These are phyloP conservation scores for Pseudopyrenochaeta lycopersici DNA, from an alignment of 2,329 filamentous ascomycete genomes.

Conservation along the genomic window DNA sequence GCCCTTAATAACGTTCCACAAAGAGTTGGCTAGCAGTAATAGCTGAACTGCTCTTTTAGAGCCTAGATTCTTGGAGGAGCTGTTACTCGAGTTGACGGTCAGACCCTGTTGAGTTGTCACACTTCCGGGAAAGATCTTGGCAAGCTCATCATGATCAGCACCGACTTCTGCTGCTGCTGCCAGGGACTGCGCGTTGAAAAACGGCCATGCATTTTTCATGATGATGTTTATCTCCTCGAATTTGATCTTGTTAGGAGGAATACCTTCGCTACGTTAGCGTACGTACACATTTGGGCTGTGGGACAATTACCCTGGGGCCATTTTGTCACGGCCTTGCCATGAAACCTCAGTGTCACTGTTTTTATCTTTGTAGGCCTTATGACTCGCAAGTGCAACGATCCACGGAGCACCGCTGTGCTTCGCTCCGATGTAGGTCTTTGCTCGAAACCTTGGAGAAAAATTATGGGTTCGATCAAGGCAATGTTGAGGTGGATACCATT, in stretches of 20 bases:
- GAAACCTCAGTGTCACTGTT: not conserved
- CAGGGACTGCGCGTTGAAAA: not conserved
- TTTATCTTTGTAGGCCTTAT: not conserved
- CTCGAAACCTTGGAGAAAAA: slow-evolving; percentile 81
- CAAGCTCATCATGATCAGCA: not conserved
- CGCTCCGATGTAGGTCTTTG: slow-evolving; percentile 70
- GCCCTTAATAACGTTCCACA: not conserved
- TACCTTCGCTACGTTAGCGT: not conserved
- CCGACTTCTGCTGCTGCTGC: not conserved
- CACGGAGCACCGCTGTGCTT: slow-evolving; percentile 54
- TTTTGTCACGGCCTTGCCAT: not conserved
- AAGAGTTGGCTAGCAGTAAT: not conserved
- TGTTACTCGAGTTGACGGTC: not conserved
- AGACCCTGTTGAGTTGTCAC: not conserved
- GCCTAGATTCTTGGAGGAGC: not conserved
- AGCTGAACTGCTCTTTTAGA: not conserved
- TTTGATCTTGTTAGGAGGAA: not conserved
- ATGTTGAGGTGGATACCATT: slow-evolving; percentile 78
- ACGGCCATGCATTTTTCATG: not conserved
- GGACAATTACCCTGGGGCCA: not conserved
- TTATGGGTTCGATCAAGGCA: slow-evolving; percentile 75
- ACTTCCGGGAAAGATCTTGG: not conserved
- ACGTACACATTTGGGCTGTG: not conserved
- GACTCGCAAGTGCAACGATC: not conserved
- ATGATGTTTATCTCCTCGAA: not conserved